These are phyloP conservation scores for Phycomyces nitens DNA, from an alignment of 192 early-diverging fungal species.

Conservation along the genomic window DNA sequence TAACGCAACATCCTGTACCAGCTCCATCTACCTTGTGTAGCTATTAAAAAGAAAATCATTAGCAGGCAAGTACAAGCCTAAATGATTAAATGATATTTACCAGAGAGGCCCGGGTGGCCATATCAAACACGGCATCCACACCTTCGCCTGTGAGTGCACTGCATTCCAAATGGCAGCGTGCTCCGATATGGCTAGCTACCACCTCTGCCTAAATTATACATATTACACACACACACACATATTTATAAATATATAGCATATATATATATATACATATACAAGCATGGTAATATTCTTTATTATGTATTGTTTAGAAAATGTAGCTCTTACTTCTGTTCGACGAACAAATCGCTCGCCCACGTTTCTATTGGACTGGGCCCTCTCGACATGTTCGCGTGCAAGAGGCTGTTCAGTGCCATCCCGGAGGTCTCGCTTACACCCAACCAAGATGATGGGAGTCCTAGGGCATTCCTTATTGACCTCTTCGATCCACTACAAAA, in stretches of 20 bases:
- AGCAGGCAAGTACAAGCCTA: background rate
- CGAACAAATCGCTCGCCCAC: conserved; percentile 60
- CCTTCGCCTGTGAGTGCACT: conserved; percentile 72
- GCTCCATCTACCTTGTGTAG: conserved; percentile 7
- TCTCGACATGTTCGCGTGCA: conserved; percentile 28
- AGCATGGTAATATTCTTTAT: no score
- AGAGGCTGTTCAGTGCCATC: conserved; percentile 66
- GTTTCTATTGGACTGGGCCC: background rate
- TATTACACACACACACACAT: background rate
- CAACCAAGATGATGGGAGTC: conserved; percentile 78
- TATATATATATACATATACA: no score
- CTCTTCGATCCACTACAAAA: conserved; percentile 76
- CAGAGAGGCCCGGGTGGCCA: conserved; percentile 75
- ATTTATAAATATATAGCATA: no score
- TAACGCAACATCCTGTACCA: conserved; percentile 10
- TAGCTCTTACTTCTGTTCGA: conserved; percentile 52
- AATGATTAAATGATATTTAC: conserved; percentile 2
- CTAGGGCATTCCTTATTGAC: conserved; percentile 75
- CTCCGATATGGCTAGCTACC: conserved; percentile 77
- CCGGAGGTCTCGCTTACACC: conserved; percentile 82
- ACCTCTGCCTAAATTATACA: conserved; percentile 49
- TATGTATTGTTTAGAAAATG: background rate
- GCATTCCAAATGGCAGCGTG: conserved; percentile 84
- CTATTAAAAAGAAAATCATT: background rate
- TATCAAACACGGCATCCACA: conserved; percentile 78